Conservation (phyloP, 441 rosid genomes). For the Pelargonium myrrhifolium region DNA sequence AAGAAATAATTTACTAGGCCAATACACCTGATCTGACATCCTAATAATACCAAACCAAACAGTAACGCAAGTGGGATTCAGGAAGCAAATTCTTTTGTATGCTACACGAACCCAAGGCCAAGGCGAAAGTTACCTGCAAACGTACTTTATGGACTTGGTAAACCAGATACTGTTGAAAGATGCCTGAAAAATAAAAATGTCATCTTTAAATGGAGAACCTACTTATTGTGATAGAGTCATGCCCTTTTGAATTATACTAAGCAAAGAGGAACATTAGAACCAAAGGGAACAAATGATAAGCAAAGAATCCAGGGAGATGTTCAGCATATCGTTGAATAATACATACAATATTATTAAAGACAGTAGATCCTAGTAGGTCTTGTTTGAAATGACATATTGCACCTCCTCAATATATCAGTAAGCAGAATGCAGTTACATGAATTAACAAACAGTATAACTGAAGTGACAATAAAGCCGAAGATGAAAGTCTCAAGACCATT, state of each 20-base stretch:
- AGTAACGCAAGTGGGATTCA: slow-evolving; percentile 7
- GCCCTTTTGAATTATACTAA: slow-evolving; percentile 1
- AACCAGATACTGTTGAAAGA: slow-evolving; percentile 81
- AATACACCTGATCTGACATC: slow-evolving; percentile 1
- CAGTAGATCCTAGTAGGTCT: neutral
- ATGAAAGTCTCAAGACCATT: slow-evolving; percentile 2
- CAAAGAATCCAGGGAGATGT: neutral
- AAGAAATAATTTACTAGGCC: slow-evolving; percentile 2
- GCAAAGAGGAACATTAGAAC: slow-evolving; percentile 9
- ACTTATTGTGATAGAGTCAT: neutral
- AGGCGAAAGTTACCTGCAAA: slow-evolving; percentile 48
- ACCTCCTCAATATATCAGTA: neutral
- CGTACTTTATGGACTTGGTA: slow-evolving; percentile 91
- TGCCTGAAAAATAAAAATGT: slow-evolving; percentile 41
- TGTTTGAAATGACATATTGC: neutral
- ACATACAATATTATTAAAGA: neutral
- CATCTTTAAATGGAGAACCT: slow-evolving; percentile 14
- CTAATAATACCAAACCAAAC: neutral
- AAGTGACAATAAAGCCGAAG: neutral
- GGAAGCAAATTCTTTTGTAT: neutral
- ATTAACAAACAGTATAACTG: neutral
- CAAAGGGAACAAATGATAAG: neutral
- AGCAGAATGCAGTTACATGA: neutral
- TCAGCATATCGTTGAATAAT: neutral
- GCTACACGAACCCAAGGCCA: neutral